Conservation (phyloP, 768 basidiomycete genomes). For the Psilocybe cyanescens region DNA sequence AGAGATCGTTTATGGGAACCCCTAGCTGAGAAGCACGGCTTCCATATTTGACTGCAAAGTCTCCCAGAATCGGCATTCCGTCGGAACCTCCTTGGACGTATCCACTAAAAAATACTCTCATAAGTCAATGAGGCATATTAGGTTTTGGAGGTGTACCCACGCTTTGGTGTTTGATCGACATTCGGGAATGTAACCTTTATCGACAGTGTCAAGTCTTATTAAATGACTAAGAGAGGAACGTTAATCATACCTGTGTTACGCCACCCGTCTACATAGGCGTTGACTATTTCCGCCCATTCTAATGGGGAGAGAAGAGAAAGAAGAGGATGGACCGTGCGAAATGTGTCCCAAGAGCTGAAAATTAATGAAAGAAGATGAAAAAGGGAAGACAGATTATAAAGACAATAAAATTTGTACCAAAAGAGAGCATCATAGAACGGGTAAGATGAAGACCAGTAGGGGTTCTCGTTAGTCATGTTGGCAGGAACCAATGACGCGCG, state of each 20-base stretch:
- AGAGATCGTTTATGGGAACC: slow-evolving; percentile 48
- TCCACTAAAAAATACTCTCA: slow-evolving; percentile 32
- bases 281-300: slow-evolving; percentile 53
- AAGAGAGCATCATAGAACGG: slow-evolving; percentile 57
- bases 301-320: slow-evolving; percentile 46
- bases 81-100: slow-evolving; percentile 55
- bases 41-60: slow-evolving; percentile 53
- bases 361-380: slow-evolving; percentile 1
- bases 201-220: neutral
- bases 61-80: slow-evolving; percentile 56
- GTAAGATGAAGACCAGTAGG: slow-evolving; percentile 48
- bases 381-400: neutral
- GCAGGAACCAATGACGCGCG: slow-evolving; percentile 54
- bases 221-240: neutral
- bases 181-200: slow-evolving; percentile 49
- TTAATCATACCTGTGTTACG: slow-evolving; percentile 40
- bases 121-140: neutral
- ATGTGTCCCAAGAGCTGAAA: slow-evolving; percentile 55
- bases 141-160: slow-evolving; percentile 27
- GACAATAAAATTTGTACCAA: slow-evolving; percentile 37
- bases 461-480: slow-evolving; percentile 53
- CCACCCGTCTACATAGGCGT: slow-evolving; percentile 55
- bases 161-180: slow-evolving; percentile 53
- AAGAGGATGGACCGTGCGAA: slow-evolving; percentile 55
- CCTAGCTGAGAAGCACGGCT: slow-evolving; percentile 38